A percentile compares a stretch with the other conserved stretches of the same genome.
Conservation (phyloP, 352 stramenopile species). For the Phytophthora tentaculata region DNA sequence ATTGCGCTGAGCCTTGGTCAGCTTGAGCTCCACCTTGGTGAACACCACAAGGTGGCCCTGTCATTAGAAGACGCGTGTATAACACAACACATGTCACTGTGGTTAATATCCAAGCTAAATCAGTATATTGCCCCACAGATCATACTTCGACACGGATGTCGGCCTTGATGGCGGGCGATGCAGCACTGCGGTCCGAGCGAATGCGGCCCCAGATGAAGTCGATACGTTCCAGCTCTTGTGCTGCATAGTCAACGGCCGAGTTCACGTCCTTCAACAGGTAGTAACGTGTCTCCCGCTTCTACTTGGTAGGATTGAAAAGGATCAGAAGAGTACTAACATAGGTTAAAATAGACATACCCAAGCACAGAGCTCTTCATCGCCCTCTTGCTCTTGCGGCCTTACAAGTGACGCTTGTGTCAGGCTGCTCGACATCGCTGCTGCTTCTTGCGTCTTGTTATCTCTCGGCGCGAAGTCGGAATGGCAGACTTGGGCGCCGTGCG, state of each 20-base stretch:
- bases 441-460: slow-evolving; percentile 5
- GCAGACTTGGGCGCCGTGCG: slow-evolving; percentile 6
- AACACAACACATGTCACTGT: slow-evolving; percentile 17
- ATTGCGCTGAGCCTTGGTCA: slow-evolving; percentile 63
- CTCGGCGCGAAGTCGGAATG: slow-evolving; percentile 20
- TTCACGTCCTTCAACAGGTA: slow-evolving; percentile 70
- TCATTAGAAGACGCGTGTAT: slow-evolving; percentile 18
- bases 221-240: slow-evolving; percentile 78
- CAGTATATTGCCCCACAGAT: slow-evolving; percentile 7
- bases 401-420: slow-evolving; percentile 17
- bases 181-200: slow-evolving; percentile 56
- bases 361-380: slow-evolving; percentile 46
- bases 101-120: slow-evolving; percentile 13
- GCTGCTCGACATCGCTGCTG: slow-evolving; percentile 32
- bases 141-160: slow-evolving; percentile 75
- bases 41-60: slow-evolving; percentile 81
- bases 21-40: slow-evolving; percentile 73
- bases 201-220: slow-evolving; percentile 86
- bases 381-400: slow-evolving; percentile 25
- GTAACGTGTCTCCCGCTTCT: slow-evolving; percentile 67
- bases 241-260: slow-evolving; percentile 51
- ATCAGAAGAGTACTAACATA: slow-evolving; percentile 16
- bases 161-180: slow-evolving; percentile 60
- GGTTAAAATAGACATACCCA: slow-evolving; percentile 34
- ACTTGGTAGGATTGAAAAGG: neutral